Evolutionary conservation across 2,329 filamentous ascomycete species (phyloP).

Genomic region (Fusarium cyanostomum): DNA sequence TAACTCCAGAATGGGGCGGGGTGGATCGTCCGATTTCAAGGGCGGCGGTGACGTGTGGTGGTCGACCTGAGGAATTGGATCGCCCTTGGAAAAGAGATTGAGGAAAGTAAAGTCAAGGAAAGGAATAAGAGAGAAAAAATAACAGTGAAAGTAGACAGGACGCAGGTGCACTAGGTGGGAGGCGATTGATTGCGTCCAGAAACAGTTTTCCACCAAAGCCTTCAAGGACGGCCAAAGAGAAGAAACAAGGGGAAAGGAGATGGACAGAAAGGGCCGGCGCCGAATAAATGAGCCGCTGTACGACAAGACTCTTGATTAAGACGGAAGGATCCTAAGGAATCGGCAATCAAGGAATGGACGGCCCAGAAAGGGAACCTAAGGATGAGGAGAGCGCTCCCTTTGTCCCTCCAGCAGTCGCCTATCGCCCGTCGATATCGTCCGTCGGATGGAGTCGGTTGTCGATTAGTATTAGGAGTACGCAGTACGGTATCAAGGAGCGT

Average conservation of each 20-base stretch:
- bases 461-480: slow-evolving; percentile 34
- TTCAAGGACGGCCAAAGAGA: slow-evolving; percentile 2
- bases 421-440: slow-evolving; percentile 26
- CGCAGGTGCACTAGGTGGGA: slow-evolving; percentile 20
- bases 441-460: slow-evolving; percentile 9
- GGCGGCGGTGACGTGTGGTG: slow-evolving; percentile 36
- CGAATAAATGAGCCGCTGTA: slow-evolving; percentile 11
- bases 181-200: slow-evolving; percentile 6
- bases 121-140: slow-evolving; percentile 6
- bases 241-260: slow-evolving; percentile 2
- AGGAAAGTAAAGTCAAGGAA: slow-evolving; percentile 7
- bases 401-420: slow-evolving; percentile 28
- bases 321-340: background rate
- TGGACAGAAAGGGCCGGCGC: background rate
- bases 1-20: slow-evolving; percentile 27
- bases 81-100: slow-evolving; percentile 15
- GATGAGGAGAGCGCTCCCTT: slow-evolving; percentile 27
- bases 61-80: slow-evolving; percentile 33
- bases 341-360: slow-evolving; percentile 29
- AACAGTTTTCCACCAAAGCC: slow-evolving; percentile 2
- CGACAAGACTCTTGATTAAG: slow-evolving; percentile 2
- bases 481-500: slow-evolving; percentile 3
- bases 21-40: slow-evolving; percentile 38
- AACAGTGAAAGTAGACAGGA: slow-evolving; percentile 27
- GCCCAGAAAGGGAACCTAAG: slow-evolving; percentile 29